Evolutionary conservation across 1,139 yeast species (phyloP).

Genomic region (Kazachstania sp.): DNA sequence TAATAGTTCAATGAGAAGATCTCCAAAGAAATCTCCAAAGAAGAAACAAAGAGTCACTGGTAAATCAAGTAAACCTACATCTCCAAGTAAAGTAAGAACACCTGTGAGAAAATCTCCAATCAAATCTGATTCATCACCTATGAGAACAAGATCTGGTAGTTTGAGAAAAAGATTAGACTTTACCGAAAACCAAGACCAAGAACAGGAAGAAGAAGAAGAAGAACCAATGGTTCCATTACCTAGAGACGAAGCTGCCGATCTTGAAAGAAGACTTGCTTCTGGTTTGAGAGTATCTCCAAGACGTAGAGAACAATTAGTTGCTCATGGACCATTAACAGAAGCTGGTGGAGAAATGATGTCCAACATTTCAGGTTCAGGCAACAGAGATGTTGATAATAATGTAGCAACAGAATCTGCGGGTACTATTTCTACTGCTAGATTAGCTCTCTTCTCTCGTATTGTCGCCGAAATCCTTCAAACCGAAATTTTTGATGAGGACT

Average conservation of each 20-base stretch:
- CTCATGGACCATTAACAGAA: slow-evolving; percentile 24
- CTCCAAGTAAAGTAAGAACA: slow-evolving; percentile 16
- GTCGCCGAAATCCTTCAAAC: slow-evolving; percentile 43
- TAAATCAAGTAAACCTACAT: slow-evolving; percentile 10
- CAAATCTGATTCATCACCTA: slow-evolving; percentile 1
- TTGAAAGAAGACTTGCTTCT: slow-evolving; percentile 22
- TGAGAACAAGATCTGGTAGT: too few relatives aligned
- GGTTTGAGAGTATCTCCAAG: slow-evolving; percentile 28
- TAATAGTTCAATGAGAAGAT: slow-evolving; percentile 18
- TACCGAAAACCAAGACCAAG: slow-evolving; percentile 14
- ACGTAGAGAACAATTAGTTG: slow-evolving; percentile 15
- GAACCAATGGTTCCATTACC: slow-evolving; percentile 18
- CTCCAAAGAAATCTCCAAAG: slow-evolving; percentile 30
- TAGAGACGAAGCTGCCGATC: slow-evolving; percentile 23
- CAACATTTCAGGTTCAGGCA: slow-evolving; percentile 22
- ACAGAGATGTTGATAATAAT: slow-evolving; percentile 22
- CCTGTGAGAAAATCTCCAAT: slow-evolving; percentile 12
- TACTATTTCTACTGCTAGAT: slow-evolving; percentile 44
- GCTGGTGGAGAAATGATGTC: slow-evolving; percentile 18
- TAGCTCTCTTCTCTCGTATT: slow-evolving; percentile 37
- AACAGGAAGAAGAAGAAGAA: slow-evolving; percentile 17
- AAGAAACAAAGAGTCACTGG: slow-evolving; percentile 23
- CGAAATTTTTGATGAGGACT: slow-evolving; percentile 40
- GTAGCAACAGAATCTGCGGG: slow-evolving; percentile 29
- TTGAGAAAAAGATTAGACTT: slow-evolving; percentile 14